Conservation (phyloP, 257 asterid genomes). For the Agastache rugosa region DNA sequence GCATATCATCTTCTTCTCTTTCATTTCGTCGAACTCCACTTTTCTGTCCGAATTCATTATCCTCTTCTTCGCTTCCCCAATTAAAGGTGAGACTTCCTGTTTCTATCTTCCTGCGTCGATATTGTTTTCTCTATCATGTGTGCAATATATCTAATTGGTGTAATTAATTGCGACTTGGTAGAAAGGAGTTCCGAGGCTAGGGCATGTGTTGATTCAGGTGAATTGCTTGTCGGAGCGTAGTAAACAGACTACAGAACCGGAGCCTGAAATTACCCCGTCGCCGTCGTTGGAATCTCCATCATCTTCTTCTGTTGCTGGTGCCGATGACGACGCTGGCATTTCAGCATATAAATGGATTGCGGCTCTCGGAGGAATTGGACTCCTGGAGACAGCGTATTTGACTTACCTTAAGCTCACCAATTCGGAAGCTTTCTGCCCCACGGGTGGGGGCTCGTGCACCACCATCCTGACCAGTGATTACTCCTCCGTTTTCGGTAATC, state of each 20-base stretch:
- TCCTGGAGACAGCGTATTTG: slow-evolving; percentile 86
- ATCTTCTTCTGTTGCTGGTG: slow-evolving; percentile 36
- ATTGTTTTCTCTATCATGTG: background rate
- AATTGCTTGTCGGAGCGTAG: slow-evolving; percentile 64
- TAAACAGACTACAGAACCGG: slow-evolving; percentile 47
- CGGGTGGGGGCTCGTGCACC: slow-evolving; percentile 69
- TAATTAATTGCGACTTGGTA: slow-evolving; percentile 32
- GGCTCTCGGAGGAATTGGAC: slow-evolving; percentile 83
- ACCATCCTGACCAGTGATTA: slow-evolving; percentile 78
- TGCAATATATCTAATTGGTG: slow-evolving; percentile 27
- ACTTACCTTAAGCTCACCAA: slow-evolving; percentile 74
- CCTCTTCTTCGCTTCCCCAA: slow-evolving; percentile 38
- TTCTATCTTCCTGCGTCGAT: background rate
- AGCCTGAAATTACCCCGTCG: slow-evolving; percentile 43
- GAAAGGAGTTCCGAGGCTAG: slow-evolving; percentile 50
- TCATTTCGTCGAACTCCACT: slow-evolving; percentile 38
- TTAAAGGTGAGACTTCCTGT: slow-evolving; percentile 54
- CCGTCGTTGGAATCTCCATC: slow-evolving; percentile 37
- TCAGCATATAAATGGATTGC: slow-evolving; percentile 72
- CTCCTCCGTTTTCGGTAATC: slow-evolving; percentile 73
- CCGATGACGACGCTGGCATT: slow-evolving; percentile 37
- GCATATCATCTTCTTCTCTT: slow-evolving; percentile 48
- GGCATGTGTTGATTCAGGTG: slow-evolving; percentile 52
- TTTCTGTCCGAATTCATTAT: slow-evolving; percentile 25
- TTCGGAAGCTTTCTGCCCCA: slow-evolving; percentile 85